A percentile compares a stretch with the other conserved stretches of the same genome.
Conservation (phyloP, 2,329 filamentous ascomycete species). For the Botrytis aclada region DNA sequence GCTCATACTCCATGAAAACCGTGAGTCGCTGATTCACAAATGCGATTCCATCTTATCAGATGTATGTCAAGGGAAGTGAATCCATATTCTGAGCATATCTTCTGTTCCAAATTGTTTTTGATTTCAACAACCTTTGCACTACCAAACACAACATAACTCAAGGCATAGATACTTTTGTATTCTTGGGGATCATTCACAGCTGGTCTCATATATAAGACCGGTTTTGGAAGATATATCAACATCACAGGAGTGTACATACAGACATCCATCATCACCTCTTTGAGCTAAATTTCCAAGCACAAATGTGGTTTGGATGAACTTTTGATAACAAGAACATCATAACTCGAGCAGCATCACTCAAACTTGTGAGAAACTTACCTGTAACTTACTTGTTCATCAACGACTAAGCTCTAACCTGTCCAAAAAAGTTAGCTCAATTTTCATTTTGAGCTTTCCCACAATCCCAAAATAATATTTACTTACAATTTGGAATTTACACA, state of each 20-base stretch:
- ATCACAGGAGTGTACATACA: neutral
- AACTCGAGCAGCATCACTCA: neutral
- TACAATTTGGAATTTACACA: neutral
- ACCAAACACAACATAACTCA: neutral
- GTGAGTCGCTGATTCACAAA: neutral
- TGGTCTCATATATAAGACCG: neutral
- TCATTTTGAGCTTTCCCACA: neutral
- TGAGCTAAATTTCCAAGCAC: neutral
- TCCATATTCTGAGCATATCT: neutral
- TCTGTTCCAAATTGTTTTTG: neutral
- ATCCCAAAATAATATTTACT: neutral
- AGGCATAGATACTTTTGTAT: neutral
- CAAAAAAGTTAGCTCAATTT: neutral
- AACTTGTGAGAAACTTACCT: neutral
- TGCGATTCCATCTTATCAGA: neutral
- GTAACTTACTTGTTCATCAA: neutral
- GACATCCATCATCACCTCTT: neutral
- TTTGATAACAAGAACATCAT: neutral
- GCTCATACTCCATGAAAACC: neutral
- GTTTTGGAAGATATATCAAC: neutral
- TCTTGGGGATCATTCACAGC: neutral
- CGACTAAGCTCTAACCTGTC: neutral
- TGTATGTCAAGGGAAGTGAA: neutral
- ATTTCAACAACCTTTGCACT: neutral
- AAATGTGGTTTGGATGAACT: neutral